Evolutionary conservation across 352 stramenopile species (phyloP), one percentile per base, ranked within the genome.

Genomic region (Phytophthora colocasiae): DNA sequence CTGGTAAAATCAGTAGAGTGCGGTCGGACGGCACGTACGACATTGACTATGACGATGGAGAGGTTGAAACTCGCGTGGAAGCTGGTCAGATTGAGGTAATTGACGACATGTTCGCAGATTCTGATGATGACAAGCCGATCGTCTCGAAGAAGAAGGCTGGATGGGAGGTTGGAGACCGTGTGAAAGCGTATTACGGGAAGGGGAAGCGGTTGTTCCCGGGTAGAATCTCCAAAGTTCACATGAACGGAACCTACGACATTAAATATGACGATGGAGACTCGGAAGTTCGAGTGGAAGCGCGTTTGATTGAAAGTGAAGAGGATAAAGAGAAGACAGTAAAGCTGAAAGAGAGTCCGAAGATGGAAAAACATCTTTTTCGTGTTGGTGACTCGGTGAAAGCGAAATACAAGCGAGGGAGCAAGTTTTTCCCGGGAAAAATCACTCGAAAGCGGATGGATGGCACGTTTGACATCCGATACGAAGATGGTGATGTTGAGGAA

Each of bases 11-110:
- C 58, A 63, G 56, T 17, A 65, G 73, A 17, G 77, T 84, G 32
- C 69, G 78, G 29, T 60, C 72, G 6, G 80, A 93, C 34, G 73
- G 77, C 36, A 75, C 81, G 26, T 89, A 75, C 40, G 83, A 93
- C 59, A 69, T 95, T 41, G 44, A 63, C 14, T 95, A 95, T 54
- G 81, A 92, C 54, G 87, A 93, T 51, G 83, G 84, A 7, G 84
- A 93, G 54, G 51, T 73, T 2, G 86, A 95, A 58, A 72, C 55
- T 4, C 77, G 76, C 12, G 84, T 93, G 31, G 57, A 64, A 26
- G 31, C 38, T n/a, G 61, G 34, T 22, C 48, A 54, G 27, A 68
- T 66, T 6, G 52, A 60, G 53, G 52, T n/a, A 11, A 45, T 63
- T 5, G 83, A 90, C 34, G 78, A 90, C 34, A 62, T 72, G 46